These are phyloP conservation scores for Hygrophorus russula DNA, from an alignment of 768 basidiomycete genomes.

Conservation along the genomic window DNA sequence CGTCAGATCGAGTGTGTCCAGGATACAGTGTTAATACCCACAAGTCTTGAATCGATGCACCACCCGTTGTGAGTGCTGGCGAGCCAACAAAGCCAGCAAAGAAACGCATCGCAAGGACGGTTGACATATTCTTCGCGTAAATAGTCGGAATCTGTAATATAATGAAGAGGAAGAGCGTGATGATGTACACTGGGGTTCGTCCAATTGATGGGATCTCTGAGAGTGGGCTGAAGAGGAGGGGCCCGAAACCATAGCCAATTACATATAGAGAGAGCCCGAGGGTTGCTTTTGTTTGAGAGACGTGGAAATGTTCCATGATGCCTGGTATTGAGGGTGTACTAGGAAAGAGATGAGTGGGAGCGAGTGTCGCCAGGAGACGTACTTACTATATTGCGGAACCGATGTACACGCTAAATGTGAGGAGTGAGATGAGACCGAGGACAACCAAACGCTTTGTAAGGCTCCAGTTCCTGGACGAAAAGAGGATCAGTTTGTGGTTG, in stretches of 20 bases:
- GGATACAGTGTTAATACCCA: background rate
- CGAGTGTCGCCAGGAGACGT: background rate
- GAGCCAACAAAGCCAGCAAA: conserved; percentile 22
- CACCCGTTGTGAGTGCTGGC: conserved; percentile 22
- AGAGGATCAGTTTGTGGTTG: conserved; percentile 3
- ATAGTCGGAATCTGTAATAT: conserved; percentile 22
- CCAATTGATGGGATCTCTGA: conserved; percentile 22
- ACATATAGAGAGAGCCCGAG: conserved; percentile 18
- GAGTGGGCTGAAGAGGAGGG: conserved; percentile 20
- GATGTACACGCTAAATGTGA: conserved; percentile 23
- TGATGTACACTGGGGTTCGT: conserved; percentile 21
- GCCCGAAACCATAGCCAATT: conserved; percentile 17
- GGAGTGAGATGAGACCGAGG: conserved; percentile 20
- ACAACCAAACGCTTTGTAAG: conserved; percentile 17
- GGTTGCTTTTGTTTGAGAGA: conserved; percentile 17
- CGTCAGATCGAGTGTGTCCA: background rate
- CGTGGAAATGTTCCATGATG: conserved; percentile 16
- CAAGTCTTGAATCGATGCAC: conserved; percentile 2
- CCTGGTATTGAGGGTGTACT: conserved; percentile 16
- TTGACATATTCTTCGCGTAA: conserved; percentile 18
- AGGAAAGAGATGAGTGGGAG: background rate
- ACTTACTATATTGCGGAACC: conserved; percentile 21
- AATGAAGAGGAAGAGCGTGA: conserved; percentile 20
- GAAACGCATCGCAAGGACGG: conserved; percentile 22
- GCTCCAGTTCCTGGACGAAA: conserved; percentile 19